A percentile compares a stretch with the other conserved stretches of the same genome.
phyloP scores from a whole-genome alignment of 257 asterid genomes.

The Solanum arcanum region DNA sequence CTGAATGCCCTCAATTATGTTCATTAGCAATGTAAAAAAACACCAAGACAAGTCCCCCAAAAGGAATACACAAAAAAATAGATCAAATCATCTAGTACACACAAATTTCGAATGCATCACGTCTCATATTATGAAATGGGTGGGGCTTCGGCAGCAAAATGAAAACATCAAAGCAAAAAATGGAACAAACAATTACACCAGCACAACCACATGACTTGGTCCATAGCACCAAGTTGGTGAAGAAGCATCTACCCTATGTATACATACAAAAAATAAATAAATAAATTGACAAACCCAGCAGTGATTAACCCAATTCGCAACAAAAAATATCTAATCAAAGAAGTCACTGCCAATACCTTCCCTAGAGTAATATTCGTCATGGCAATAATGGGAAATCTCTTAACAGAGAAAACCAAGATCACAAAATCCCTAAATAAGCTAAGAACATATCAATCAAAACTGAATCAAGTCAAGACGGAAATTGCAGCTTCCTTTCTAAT shows the following conservation, averaged over 20 bases:
- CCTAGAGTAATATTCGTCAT: neutral
- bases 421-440: neutral
- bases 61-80: neutral
- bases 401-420: neutral
- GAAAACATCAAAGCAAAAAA: neutral
- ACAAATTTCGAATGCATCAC: neutral
- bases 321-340: neutral
- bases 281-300: neutral
- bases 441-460: neutral
- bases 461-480: neutral
- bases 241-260: neutral
- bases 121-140: neutral
- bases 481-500: neutral
- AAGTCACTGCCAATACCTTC: neutral
- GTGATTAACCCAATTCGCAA: neutral
- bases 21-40: neutral
- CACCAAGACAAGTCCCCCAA: neutral
- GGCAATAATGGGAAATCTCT: neutral
- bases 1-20: neutral
- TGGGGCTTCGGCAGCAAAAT: neutral
- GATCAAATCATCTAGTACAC: neutral
- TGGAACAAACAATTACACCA: neutral
- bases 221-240: neutral
- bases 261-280: neutral
- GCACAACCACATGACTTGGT: neutral